Evolutionary conservation across 2,329 filamentous ascomycete genomes (phyloP), one percentile per base, ranked within the genome.

Genomic region (Plenodomus tracheiphilus): DNA sequence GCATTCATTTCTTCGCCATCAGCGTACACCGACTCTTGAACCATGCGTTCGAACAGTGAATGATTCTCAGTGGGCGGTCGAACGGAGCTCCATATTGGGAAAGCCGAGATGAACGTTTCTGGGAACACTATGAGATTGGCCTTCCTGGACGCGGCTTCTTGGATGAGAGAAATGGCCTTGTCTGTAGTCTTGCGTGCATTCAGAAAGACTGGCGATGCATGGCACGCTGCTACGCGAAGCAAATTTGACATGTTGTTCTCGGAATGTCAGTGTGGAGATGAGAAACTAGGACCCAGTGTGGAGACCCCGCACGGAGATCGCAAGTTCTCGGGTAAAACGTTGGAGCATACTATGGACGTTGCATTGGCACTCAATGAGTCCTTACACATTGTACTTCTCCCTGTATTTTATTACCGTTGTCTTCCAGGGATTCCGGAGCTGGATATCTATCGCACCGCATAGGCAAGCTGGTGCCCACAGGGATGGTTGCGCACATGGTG

Each of bases 111-210:
- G 56, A 72, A 80, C 0, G 77, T 75, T 58, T 83, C 80, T 0
- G 81, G 79, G 53, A 83, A 82, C 21, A 81, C 75, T 11, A 83
- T 73, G 3, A 83, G 65, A 18, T 81, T 74, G 7, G 80, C 79
- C 0, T 60, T 58, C 42, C 77, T 71, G 1, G 42, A 49, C 0
- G 77, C 73, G 0, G 80, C 79, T 52, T 73, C 58, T 15, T 74
- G 61, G 46, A 83, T 79, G 8, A 80, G 61, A 0, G 53, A 52
- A 34, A 81, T 70, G 11, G 74, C 74, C 53, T 81, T 82, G 6
- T 75, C 51, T 1, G 77, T 77, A 0, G 80, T 82, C 8, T 66
- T 58, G 4, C 57, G 61, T 2, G 79, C 75, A 0, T 74, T 76
- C 11, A 83, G 74, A 52, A 81, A 79, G 39, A 79, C 56, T 0